These are phyloP conservation scores for Saccharomycopsis hybrid DNA, from an alignment of 1,139 yeast genomes.

Conservation along the genomic window DNA sequence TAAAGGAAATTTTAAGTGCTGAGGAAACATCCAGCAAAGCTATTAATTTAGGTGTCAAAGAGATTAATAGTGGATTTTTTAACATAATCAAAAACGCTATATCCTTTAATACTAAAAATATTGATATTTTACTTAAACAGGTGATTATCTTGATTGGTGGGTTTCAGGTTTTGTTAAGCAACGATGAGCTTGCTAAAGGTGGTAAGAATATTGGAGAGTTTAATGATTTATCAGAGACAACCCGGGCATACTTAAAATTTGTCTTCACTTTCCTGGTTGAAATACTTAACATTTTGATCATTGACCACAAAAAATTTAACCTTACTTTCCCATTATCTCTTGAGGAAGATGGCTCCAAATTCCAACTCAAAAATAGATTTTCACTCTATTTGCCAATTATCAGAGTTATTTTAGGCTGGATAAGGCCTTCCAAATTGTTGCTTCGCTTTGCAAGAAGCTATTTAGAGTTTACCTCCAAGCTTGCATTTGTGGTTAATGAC, in stretches of 20 bases:
- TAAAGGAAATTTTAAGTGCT: background rate
- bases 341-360: background rate
- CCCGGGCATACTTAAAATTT: conserved; percentile 29
- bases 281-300: conserved; percentile 25
- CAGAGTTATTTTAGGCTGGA: conserved; percentile 50
- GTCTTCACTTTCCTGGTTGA: conserved; percentile 29
- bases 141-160: conserved; percentile 27
- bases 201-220: conserved; percentile 18
- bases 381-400: conserved; percentile 26
- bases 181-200: background rate
- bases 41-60: conserved; percentile 21
- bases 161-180: conserved; percentile 26
- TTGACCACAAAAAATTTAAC: conserved; percentile 18
- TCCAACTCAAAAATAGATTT: background rate
- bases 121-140: conserved; percentile 6
- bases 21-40: background rate
- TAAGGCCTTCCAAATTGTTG: conserved; percentile 40
- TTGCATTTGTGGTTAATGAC: conserved; percentile 33
- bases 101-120: conserved; percentile 1
- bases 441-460: conserved; percentile 35
- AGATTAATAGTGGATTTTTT: conserved; percentile 34
- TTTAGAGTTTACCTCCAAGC: conserved; percentile 30
- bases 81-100: conserved; percentile 23
- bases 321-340: background rate
- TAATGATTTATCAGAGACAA: conserved; percentile 18